These are phyloP conservation scores for Lactuca sativa DNA, from an alignment of 129 eudicot species.

Conservation along the genomic window DNA sequence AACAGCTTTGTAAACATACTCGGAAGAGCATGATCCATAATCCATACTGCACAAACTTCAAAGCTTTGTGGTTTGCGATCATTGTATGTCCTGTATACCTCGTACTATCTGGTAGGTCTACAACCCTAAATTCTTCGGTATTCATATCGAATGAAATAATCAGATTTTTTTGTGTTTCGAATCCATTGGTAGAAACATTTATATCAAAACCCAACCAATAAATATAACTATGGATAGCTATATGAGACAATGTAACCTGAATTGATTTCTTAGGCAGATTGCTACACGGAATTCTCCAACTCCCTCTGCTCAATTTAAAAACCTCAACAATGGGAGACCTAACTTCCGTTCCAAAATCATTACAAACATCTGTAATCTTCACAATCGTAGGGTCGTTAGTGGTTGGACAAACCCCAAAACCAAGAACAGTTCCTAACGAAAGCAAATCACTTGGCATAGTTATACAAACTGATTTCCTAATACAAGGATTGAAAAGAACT, in stretches of 20 bases:
- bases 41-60: neutral
- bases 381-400: constrained; percentile 11
- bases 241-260: too few species aligned
- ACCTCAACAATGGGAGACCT: too few species aligned
- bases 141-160: constrained; percentile 27
- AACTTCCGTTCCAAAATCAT: too few species aligned
- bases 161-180: too few species aligned
- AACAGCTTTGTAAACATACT: constrained; percentile 21
- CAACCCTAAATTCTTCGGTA: neutral
- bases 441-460: constrained; percentile 1
- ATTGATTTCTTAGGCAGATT: too few species aligned
- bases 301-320: too few species aligned
- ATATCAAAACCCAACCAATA: too few species aligned
- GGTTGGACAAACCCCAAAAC: constrained; percentile 37
- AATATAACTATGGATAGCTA: too few species aligned
- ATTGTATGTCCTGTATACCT: neutral
- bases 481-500: neutral
- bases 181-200: too few species aligned
- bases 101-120: constrained; percentile 27
- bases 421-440: constrained; percentile 28
- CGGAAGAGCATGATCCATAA: constrained; percentile 31
- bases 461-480: neutral
- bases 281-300: too few species aligned
- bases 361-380: constrained; percentile 27
- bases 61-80: too few species aligned